Percentiles rank a stretch among this genome's conserved stretches.
phyloP scores from a whole-genome alignment of 73 alveolate species.

The Paramecium sonneborni region DNA sequence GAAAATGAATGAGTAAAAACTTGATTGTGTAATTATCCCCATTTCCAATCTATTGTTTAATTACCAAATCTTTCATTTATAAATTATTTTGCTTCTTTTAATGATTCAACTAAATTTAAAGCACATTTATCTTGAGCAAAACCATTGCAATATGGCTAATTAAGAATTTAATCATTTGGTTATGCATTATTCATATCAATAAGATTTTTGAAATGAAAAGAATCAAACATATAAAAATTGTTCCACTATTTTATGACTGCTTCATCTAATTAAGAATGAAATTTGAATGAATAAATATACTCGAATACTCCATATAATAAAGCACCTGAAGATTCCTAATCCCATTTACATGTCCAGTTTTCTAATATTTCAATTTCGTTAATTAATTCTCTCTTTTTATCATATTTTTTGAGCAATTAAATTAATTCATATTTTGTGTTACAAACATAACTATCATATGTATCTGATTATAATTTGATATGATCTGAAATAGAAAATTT shows the following conservation, averaged over 20 bases:
- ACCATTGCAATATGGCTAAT: conserved; percentile 8
- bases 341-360: conserved; percentile 43
- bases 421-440: not conserved
- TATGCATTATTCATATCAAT: not conserved
- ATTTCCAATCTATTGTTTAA: conserved; percentile 30
- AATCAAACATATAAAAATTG: conserved; percentile 20
- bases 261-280: not conserved
- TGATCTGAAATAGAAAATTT: conserved; percentile 41
- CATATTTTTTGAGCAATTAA: not conserved
- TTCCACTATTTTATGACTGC: not conserved
- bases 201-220: conserved; percentile 17
- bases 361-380: not conserved
- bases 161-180: not conserved
- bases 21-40: conserved; percentile 54
- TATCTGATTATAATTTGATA: not conserved
- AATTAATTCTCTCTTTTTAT: not conserved
- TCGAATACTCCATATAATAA: conserved; percentile 38
- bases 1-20: conserved; percentile 48
- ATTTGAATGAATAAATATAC: not conserved
- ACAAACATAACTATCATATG: conserved; percentile 54
- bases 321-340: conserved; percentile 43
- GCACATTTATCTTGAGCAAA: conserved; percentile 26
- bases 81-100: conserved; percentile 3
- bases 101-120: conserved; percentile 43
- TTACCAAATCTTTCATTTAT: conserved; percentile 42